A percentile compares a stretch with the other conserved stretches of the same genome.
These are phyloP conservation scores for Dichotomopilus funicola DNA, from an alignment of 2,329 filamentous ascomycete species.

Conservation along the genomic window DNA sequence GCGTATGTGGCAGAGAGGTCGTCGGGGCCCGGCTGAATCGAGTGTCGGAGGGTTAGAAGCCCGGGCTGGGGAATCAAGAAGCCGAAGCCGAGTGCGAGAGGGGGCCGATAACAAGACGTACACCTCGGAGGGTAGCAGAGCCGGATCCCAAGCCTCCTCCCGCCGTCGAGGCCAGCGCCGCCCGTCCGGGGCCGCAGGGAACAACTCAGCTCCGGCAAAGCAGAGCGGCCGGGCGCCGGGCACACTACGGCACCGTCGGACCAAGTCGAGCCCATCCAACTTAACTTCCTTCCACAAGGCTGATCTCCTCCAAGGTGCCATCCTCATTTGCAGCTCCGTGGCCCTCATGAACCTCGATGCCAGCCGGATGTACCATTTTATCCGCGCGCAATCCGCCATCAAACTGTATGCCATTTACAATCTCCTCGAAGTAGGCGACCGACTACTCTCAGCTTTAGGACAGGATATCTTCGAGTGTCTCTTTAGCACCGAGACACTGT, in stretches of 20 bases:
- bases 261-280: conserved; percentile 77
- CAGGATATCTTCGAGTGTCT: conserved; percentile 96
- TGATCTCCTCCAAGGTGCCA: conserved; percentile 81
- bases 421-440: conserved; percentile 86
- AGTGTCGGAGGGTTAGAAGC: conserved; percentile 22
- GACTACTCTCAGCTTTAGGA: conserved; percentile 81
- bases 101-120: background rate
- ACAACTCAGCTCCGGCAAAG: conserved; percentile 4
- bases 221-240: conserved; percentile 28
- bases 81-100: conserved; percentile 27
- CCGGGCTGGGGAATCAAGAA: conserved; percentile 34
- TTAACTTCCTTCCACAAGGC: conserved; percentile 88
- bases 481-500: conserved; percentile 87
- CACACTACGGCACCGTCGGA: conserved; percentile 59
- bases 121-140: background rate
- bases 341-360: conserved; percentile 89
- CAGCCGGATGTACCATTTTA: conserved; percentile 96
- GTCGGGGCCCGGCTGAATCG: conserved; percentile 37
- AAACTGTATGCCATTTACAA: conserved; percentile 99
- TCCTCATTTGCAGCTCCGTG: conserved; percentile 80
- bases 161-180: conserved; percentile 14
- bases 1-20: conserved; percentile 63
- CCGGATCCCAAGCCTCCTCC: background rate
- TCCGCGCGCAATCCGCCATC: conserved; percentile 91
- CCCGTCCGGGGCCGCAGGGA: background rate